Percentiles rank a stretch among this genome's conserved stretches.
Evolutionary conservation across 2,329 filamentous ascomycete genomes (phyloP).

Genomic region (Colletotrichum eremochloae): DNA sequence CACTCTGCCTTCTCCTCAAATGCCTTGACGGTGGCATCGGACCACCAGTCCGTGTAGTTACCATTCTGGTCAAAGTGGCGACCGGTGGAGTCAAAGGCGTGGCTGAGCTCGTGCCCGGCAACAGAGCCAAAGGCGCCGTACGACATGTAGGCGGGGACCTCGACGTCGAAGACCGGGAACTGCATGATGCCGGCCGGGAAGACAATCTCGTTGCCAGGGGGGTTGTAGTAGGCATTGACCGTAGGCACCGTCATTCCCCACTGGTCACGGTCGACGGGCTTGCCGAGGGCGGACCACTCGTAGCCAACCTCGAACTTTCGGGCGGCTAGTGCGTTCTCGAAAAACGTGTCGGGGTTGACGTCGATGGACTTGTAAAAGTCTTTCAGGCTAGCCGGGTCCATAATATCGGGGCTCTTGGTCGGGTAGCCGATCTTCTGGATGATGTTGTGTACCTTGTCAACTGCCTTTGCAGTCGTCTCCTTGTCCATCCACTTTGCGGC

Average conservation of each 20-base stretch:
- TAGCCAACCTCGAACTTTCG: conserved; percentile 60
- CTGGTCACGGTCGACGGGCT: conserved; percentile 70
- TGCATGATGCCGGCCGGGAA: conserved; percentile 80
- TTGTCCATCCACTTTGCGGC: conserved; percentile 75
- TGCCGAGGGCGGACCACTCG: conserved; percentile 70
- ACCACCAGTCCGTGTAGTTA: conserved; percentile 77
- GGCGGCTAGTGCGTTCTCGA: conserved; percentile 68
- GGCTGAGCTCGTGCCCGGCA: conserved; percentile 77
- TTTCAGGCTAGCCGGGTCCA: conserved; percentile 67
- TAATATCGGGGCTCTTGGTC: conserved; percentile 71
- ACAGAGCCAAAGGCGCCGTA: conserved; percentile 79
- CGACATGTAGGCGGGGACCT: conserved; percentile 73
- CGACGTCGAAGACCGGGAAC: conserved; percentile 73
- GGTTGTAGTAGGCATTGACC: conserved; percentile 77
- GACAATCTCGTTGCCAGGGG: conserved; percentile 75
- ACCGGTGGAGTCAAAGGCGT: conserved; percentile 77
- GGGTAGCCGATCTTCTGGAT: conserved; percentile 78
- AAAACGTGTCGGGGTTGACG: conserved; percentile 65
- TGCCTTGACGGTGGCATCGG: conserved; percentile 66
- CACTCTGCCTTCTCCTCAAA: conserved; percentile 73
- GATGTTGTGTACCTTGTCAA: conserved; percentile 76
- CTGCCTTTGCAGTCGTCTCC: conserved; percentile 69
- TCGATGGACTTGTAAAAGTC: conserved; percentile 69
- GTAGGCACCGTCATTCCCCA: conserved; percentile 73
- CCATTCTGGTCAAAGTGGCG: conserved; percentile 75